A percentile compares a stretch with the other conserved stretches of the same genome.
Evolutionary conservation across 1,139 yeast genomes (phyloP).

Genomic region (Arxiozyma telluris): DNA sequence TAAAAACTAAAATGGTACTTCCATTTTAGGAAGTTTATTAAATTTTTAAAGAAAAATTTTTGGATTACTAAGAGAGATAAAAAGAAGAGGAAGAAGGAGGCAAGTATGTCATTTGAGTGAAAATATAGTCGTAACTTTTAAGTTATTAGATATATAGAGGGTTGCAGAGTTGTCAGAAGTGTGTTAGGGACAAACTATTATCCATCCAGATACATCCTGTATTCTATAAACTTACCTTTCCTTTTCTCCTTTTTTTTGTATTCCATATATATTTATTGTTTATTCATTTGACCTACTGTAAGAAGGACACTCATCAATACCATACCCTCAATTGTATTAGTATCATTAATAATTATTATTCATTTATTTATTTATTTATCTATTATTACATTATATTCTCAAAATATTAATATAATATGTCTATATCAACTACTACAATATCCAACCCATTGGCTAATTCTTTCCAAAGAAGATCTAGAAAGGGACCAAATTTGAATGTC

Average conservation of each 20-base stretch:
- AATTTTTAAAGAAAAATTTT: too few relatives aligned
- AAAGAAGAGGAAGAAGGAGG: not conserved
- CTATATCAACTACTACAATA: not conserved
- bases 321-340: too few relatives aligned
- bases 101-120: not conserved
- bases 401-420: not conserved
- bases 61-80: too few relatives aligned
- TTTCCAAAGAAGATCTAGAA: slow-evolving; percentile 12
- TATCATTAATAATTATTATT: too few relatives aligned
- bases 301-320: not conserved
- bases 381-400: too few relatives aligned
- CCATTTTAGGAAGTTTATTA: not conserved
- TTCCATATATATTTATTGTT: too few relatives aligned
- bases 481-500: slow-evolving; percentile 74
- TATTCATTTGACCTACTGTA: not conserved
- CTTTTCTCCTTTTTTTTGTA: not conserved
- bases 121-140: too few relatives aligned
- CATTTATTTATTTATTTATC: too few relatives aligned
- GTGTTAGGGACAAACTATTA: not conserved
- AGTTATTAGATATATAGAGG: not conserved
- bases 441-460: not conserved
- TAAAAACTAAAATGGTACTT: too few relatives aligned
- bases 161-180: not conserved
- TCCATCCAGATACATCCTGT: too few relatives aligned
- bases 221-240: too few relatives aligned